These are phyloP conservation scores for Aspergillus tanneri DNA, from an alignment of 2,329 filamentous ascomycete genomes.

Conservation along the genomic window DNA sequence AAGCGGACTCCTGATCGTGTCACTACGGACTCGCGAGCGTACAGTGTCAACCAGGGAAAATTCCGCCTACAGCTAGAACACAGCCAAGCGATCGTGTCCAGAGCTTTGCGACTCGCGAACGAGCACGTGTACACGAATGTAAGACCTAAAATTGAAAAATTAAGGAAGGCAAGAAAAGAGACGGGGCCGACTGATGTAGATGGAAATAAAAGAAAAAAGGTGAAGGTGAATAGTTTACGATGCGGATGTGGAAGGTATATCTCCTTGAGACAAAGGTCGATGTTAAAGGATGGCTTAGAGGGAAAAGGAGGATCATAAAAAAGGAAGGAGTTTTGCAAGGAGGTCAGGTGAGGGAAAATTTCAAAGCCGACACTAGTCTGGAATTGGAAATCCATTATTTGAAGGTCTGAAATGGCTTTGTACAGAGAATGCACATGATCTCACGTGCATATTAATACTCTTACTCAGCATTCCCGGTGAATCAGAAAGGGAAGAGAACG, in stretches of 20 bases:
- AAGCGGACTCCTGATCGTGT: slow-evolving; percentile 33
- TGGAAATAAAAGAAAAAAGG: slow-evolving; percentile 10
- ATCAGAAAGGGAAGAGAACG: neutral
- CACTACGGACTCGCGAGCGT: slow-evolving; percentile 40
- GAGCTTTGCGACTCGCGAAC: slow-evolving; percentile 30
- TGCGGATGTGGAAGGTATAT: neutral
- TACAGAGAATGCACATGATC: neutral
- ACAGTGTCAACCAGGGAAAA: slow-evolving; percentile 32
- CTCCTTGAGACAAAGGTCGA: slow-evolving; percentile 4
- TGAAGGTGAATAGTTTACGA: slow-evolving; percentile 8
- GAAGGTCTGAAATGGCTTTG: neutral
- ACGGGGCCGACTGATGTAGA: slow-evolving; percentile 4
- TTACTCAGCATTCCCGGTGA: neutral
- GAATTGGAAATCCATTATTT: slow-evolving; percentile 2
- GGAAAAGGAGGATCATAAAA: slow-evolving; percentile 8
- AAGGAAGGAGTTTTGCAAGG: slow-evolving; percentile 7
- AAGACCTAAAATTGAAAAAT: slow-evolving; percentile 7
- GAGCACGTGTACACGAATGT: slow-evolving; percentile 41
- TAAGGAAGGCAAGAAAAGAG: slow-evolving; percentile 1
- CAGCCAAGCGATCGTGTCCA: slow-evolving; percentile 37
- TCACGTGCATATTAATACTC: neutral
- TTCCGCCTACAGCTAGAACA: slow-evolving; percentile 42
- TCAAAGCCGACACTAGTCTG: slow-evolving; percentile 12
- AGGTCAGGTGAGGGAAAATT: slow-evolving; percentile 24
- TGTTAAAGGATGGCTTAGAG: slow-evolving; percentile 10